Evolutionary conservation across 441 rosid species (phyloP).

Genomic region (Breynia disticha): DNA sequence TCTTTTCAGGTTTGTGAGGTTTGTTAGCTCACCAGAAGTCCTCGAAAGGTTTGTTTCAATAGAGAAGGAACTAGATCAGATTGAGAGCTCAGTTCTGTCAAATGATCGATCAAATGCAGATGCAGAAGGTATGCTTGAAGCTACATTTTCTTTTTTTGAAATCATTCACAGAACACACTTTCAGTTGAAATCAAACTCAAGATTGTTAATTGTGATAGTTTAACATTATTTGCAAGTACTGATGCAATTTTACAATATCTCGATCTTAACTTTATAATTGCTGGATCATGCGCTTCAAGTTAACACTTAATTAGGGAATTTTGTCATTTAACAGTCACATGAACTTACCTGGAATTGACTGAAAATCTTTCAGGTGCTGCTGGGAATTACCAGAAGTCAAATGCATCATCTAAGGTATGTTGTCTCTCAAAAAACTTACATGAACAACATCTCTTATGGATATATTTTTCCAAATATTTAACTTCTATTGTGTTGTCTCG

Average conservation of each 20-base stretch:
- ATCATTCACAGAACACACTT: no score
- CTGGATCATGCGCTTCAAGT: no score
- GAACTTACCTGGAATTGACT: slow-evolving; percentile 12
- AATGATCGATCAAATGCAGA: slow-evolving; percentile 42
- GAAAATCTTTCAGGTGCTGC: slow-evolving; percentile 32
- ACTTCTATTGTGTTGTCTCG: slow-evolving; percentile 17
- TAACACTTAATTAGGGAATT: background rate
- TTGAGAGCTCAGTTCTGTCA: slow-evolving; percentile 57
- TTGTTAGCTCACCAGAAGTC: slow-evolving; percentile 87
- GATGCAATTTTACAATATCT: background rate
- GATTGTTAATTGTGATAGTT: no score
- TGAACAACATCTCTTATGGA: no score
- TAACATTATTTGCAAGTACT: no score
- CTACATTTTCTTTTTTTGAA: background rate
- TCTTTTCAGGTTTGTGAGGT: slow-evolving; percentile 64
- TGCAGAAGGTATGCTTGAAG: slow-evolving; percentile 43
- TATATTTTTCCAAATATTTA: background rate
- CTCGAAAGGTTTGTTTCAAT: slow-evolving; percentile 86
- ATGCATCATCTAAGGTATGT: slow-evolving; percentile 35
- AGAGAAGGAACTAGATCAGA: slow-evolving; percentile 76
- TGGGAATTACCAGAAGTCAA: slow-evolving; percentile 37
- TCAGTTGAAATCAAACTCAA: no score
- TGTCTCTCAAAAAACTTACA: no score
- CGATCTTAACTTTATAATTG: background rate
- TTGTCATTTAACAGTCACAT: background rate